These are phyloP conservation scores for Gracilariopsis chorda DNA, from an alignment of 23 red algal species.

Conservation along the genomic window DNA sequence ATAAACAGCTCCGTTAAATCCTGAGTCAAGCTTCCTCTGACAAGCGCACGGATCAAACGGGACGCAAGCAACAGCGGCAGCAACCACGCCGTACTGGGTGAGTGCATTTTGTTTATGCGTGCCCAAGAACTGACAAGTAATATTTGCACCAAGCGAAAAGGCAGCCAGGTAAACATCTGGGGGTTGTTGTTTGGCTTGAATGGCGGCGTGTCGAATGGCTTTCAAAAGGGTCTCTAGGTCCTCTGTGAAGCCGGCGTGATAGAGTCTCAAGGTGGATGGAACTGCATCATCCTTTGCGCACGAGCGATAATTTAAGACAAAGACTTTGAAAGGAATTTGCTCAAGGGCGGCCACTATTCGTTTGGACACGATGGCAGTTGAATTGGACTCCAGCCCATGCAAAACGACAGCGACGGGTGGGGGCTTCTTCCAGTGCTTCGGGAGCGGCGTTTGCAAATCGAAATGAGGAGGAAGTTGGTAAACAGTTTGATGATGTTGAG, in stretches of 20 bases:
- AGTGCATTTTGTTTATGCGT: slow-evolving; percentile 7
- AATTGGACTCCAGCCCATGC: slow-evolving; percentile 87
- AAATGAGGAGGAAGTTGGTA: neutral
- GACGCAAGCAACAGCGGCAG: slow-evolving; percentile 76
- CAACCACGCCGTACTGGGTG: slow-evolving; percentile 49
- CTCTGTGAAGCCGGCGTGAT: slow-evolving; percentile 89
- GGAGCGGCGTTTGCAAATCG: neutral
- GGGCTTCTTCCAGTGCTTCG: neutral
- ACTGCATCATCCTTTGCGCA: slow-evolving; percentile 46
- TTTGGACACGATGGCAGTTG: slow-evolving; percentile 29
- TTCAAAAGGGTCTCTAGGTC: slow-evolving; percentile 69
- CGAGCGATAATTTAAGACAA: slow-evolving; percentile 81
- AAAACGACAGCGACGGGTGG: slow-evolving; percentile 74
- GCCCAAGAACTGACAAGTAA: slow-evolving; percentile 78
- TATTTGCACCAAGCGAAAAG: slow-evolving; percentile 93
- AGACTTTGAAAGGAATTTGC: slow-evolving; percentile 43
- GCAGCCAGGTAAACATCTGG: slow-evolving; percentile 53
- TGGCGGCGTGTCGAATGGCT: slow-evolving; percentile 32
- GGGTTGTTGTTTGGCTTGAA: neutral
- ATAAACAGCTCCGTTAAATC: slow-evolving; percentile 68
- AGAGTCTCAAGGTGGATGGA: slow-evolving; percentile 59
- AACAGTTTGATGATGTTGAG: neutral
- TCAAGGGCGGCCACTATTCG: slow-evolving; percentile 66
- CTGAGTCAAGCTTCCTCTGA: slow-evolving; percentile 73
- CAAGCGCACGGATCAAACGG: slow-evolving; percentile 78